These are phyloP conservation scores for Leucaena leucocephala DNA, from an alignment of 306 rosid species.

Conservation along the genomic window DNA sequence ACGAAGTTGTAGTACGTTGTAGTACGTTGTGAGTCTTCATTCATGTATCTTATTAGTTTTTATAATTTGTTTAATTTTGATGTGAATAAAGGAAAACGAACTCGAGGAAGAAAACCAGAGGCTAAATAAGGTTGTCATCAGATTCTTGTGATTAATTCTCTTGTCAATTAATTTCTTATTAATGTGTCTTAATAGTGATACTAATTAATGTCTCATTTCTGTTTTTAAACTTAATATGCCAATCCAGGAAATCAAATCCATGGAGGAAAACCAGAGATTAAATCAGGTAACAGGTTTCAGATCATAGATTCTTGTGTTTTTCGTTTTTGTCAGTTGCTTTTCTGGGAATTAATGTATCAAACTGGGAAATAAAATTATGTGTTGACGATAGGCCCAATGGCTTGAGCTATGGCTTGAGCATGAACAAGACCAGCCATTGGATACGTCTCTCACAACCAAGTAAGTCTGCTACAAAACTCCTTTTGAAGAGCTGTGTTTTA, in stretches of 20 bases:
- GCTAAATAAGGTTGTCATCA: constrained; percentile 35
- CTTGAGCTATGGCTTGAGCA: too few species aligned
- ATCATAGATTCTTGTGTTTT: background rate
- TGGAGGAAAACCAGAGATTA: constrained; percentile 42
- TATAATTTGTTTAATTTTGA: background rate
- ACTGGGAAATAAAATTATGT: constrained; percentile 8
- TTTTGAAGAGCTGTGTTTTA: background rate
- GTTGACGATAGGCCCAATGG: background rate
- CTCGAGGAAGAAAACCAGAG: constrained; percentile 40
- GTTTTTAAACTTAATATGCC: background rate
- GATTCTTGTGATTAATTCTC: background rate
- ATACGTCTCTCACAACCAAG: constrained; percentile 51
- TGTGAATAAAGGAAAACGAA: constrained; percentile 34
- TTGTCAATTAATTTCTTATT: background rate
- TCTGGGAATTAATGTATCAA: background rate
- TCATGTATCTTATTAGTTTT: background rate
- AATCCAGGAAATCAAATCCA: constrained; percentile 38
- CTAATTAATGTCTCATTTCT: background rate
- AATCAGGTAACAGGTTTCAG: constrained; percentile 30
- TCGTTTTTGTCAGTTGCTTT: background rate
- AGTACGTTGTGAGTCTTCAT: background rate
- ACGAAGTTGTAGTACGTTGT: background rate
- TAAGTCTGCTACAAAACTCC: constrained; percentile 16
- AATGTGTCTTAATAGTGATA: background rate
- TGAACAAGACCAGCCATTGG: constrained; percentile 32